phyloP scores from a whole-genome alignment of 192 early-diverging fungal genomes.

The Backusella westeae region DNA sequence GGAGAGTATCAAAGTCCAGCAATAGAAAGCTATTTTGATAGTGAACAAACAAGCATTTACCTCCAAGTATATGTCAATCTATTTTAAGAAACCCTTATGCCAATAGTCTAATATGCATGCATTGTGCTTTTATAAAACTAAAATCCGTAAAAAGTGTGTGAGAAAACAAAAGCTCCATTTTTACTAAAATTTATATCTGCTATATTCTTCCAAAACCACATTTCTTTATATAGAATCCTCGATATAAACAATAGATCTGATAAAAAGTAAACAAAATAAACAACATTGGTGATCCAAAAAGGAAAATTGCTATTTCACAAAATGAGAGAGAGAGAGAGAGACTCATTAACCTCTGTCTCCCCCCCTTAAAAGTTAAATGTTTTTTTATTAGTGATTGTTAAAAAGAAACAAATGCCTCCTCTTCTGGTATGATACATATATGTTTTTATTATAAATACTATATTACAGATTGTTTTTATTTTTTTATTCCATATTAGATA shows the following conservation, averaged over 20 bases:
- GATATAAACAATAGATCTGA: slow-evolving; percentile 4
- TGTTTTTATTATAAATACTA: not conserved
- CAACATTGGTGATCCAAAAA: not conserved
- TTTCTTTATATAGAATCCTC: not conserved
- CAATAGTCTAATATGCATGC: not conserved
- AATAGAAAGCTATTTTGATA: not conserved
- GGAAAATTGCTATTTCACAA: not conserved
- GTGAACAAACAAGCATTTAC: not conserved
- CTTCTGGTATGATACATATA: not conserved
- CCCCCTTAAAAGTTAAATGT: not conserved
- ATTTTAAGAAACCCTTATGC: not conserved
- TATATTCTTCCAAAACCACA: not conserved
- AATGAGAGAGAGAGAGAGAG: not conserved
- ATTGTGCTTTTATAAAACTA: not conserved
- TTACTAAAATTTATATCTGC: not conserved
- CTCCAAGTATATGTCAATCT: not conserved
- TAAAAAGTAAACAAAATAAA: not conserved
- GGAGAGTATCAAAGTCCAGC: not conserved
- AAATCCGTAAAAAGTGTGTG: not conserved
- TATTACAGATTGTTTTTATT: not conserved
- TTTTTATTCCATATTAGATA: slow-evolving; percentile 2
- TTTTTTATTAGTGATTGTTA: not conserved
- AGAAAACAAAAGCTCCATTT: not conserved
- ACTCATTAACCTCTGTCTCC: not conserved
- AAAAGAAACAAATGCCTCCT: not conserved